Evolutionary conservation across 805 yeast species (phyloP).

Genomic region (Isabelozyma rhagii): DNA sequence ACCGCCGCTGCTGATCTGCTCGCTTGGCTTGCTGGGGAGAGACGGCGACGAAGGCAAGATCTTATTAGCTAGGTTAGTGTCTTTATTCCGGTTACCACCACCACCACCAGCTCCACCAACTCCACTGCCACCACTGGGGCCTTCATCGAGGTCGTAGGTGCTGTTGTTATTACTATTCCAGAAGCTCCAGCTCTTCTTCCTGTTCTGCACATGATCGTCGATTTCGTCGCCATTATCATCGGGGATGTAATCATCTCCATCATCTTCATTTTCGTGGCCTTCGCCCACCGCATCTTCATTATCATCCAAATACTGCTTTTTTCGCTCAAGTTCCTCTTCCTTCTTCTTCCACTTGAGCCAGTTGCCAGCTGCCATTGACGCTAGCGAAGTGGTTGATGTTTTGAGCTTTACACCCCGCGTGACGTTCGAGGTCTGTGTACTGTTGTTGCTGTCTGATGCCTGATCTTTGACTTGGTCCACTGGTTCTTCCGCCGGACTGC

Average conservation of each 20-base stretch:
- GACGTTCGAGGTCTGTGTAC: background rate
- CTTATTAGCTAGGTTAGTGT: slow-evolving; percentile 10
- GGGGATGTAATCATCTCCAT: slow-evolving; percentile 16
- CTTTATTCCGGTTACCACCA: slow-evolving; percentile 5
- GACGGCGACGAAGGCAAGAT: slow-evolving; percentile 31
- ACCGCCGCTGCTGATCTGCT: slow-evolving; percentile 4
- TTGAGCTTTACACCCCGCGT: slow-evolving; percentile 9
- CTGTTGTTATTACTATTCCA: slow-evolving; percentile 23
- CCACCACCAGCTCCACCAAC: too few species aligned
- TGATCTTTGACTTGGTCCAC: background rate
- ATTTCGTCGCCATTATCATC: slow-evolving; percentile 30
- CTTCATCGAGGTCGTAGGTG: background rate
- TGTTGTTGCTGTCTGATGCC: background rate
- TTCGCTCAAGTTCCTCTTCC: background rate
- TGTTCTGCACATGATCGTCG: slow-evolving; percentile 24
- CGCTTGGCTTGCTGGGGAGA: slow-evolving; percentile 10
- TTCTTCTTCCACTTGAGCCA: slow-evolving; percentile 26
- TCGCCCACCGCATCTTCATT: slow-evolving; percentile 12
- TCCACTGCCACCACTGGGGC: too few species aligned
- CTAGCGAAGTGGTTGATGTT: slow-evolving; percentile 20
- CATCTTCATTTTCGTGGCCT: slow-evolving; percentile 14
- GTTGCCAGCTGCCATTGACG: slow-evolving; percentile 20
- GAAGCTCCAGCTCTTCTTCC: slow-evolving; percentile 33
- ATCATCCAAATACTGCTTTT: slow-evolving; percentile 6
- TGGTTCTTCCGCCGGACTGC: background rate